A percentile compares a stretch with the other conserved stretches of the same genome.
These are phyloP conservation scores for Cercospora zeina DNA, from an alignment of 2,329 filamentous ascomycete genomes.

Conservation along the genomic window DNA sequence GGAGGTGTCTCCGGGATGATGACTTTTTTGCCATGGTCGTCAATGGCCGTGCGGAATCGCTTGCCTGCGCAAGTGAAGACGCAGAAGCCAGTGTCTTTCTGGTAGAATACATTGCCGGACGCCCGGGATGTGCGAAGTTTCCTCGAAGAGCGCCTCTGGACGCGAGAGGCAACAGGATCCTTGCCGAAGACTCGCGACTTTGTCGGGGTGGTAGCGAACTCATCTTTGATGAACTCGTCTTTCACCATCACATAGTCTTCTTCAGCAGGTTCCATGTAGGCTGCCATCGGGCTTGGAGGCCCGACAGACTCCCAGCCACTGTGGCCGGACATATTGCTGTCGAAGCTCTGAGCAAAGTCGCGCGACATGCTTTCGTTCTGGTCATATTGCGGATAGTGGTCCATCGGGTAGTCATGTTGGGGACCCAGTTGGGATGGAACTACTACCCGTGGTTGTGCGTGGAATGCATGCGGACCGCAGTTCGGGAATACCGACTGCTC, in stretches of 20 bases:
- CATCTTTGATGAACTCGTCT: conserved; percentile 20
- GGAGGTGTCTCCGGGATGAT: conserved; percentile 1
- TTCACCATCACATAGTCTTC: conserved; percentile 32
- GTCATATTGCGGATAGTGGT: conserved; percentile 23
- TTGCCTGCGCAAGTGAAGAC: conserved; percentile 21
- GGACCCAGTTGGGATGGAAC: conserved; percentile 34
- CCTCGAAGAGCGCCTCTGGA: conserved; percentile 18
- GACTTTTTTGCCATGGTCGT: background rate
- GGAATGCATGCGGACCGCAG: conserved; percentile 2
- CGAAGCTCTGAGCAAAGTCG: conserved; percentile 24
- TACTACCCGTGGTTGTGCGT: conserved; percentile 25
- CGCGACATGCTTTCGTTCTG: conserved; percentile 18
- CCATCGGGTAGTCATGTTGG: conserved; percentile 28
- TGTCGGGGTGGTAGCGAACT: background rate
- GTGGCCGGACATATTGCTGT: conserved; percentile 17
- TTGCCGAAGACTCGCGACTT: background rate
- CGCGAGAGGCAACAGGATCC: background rate
- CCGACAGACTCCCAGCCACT: conserved; percentile 22
- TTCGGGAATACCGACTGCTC: conserved; percentile 23
- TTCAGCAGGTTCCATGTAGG: conserved; percentile 30
- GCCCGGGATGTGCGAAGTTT: conserved; percentile 21
- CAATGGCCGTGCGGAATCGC: conserved; percentile 6
- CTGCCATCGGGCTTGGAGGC: conserved; percentile 23
- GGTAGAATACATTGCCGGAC: conserved; percentile 16
- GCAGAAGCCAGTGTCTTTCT: conserved; percentile 13